These are phyloP conservation scores for Phaseolus coccineus DNA, from an alignment of 331 rosid genomes.

Conservation along the genomic window DNA sequence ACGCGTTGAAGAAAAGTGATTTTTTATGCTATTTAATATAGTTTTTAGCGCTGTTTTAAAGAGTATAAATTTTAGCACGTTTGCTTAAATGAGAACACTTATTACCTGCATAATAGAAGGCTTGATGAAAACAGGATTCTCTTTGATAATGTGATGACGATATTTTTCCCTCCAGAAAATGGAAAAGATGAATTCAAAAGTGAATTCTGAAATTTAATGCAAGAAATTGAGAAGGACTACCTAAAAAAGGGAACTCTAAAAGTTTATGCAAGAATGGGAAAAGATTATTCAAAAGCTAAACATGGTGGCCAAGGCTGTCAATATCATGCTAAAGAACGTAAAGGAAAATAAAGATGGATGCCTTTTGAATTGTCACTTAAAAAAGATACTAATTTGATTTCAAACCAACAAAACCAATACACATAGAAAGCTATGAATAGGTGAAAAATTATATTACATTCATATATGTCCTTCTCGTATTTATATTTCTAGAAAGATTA, in stretches of 20 bases:
- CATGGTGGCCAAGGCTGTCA: slow-evolving; percentile 53
- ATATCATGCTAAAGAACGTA: slow-evolving; percentile 40
- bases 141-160: background rate
- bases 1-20: background rate
- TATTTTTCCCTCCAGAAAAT: slow-evolving; percentile 1
- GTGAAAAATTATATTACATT: background rate
- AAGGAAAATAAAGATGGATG: slow-evolving; percentile 27
- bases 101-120: background rate
- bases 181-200: slow-evolving; percentile 47
- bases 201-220: slow-evolving; percentile 37
- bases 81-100: slow-evolving; percentile 9
- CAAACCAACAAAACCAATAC: background rate
- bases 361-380: slow-evolving; percentile 48
- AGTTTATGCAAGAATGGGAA: slow-evolving; percentile 39
- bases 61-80: background rate
- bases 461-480: background rate
- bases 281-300: slow-evolving; percentile 46
- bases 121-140: background rate
- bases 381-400: slow-evolving; percentile 15
- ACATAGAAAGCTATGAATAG: background rate
- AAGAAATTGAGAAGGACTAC: slow-evolving; percentile 19
- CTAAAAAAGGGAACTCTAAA: slow-evolving; percentile 42
- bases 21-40: background rate
- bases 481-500: background rate
- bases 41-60: background rate